Evolutionary conservation across 352 stramenopile genomes (phyloP).

Genomic region (Peronospora destructor): DNA sequence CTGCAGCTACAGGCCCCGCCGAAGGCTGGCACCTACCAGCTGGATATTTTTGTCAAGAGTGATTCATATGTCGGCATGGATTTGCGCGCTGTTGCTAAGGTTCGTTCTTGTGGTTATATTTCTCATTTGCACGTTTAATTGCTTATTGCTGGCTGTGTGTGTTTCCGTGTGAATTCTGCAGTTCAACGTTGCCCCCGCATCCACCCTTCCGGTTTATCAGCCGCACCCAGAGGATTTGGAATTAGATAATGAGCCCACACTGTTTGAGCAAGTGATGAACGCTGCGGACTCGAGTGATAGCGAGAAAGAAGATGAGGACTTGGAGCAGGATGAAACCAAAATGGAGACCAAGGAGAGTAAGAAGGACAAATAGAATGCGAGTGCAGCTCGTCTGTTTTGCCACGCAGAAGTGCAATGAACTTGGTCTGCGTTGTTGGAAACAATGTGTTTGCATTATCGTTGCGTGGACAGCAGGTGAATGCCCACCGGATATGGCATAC

Average conservation of each 20-base stretch:
- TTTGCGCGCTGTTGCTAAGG: conserved; percentile 85
- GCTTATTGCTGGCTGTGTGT: conserved; percentile 2
- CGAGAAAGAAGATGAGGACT: conserved; percentile 72
- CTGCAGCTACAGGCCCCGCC: conserved; percentile 95
- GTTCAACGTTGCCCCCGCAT: conserved; percentile 91
- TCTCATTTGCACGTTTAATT: background rate
- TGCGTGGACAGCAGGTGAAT: background rate
- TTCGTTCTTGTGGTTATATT: conserved; percentile 20
- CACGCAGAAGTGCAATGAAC: conserved; percentile 19
- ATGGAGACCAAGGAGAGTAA: conserved; percentile 54
- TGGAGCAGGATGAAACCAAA: conserved; percentile 36
- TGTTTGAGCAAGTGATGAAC: conserved; percentile 98
- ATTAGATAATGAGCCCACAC: conserved; percentile 98
- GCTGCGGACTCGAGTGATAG: conserved; percentile 80
- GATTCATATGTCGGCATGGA: conserved; percentile 97
- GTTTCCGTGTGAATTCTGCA: conserved; percentile 25
- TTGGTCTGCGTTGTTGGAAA: conserved; percentile 18
- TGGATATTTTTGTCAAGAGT: conserved; percentile 96
- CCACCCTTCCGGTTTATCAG: conserved; percentile 91
- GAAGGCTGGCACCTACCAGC: conserved; percentile 90
- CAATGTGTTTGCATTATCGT: conserved; percentile 9
- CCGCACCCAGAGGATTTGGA: conserved; percentile 97
- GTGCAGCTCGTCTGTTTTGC: conserved; percentile 27
- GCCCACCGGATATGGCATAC: background rate
- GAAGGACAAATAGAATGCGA: conserved; percentile 58